Conservation (phyloP, 352 stramenopile species). For the Pilasporangium apinafurcum region DNA sequence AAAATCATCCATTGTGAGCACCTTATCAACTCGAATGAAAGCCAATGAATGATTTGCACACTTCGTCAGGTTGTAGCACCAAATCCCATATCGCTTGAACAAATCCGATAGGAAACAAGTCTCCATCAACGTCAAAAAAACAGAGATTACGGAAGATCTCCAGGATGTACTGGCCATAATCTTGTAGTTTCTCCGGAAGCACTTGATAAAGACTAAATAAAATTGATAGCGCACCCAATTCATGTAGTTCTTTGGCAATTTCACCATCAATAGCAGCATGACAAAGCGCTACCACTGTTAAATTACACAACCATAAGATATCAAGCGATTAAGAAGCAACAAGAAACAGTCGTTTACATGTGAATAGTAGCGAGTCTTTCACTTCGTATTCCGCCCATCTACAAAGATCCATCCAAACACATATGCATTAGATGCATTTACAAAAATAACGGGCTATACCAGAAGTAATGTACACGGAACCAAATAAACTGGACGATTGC, state of each 20-base stretch:
- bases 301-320: background rate
- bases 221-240: constrained; percentile 15
- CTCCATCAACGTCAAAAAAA: constrained; percentile 10
- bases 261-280: constrained; percentile 49
- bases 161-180: constrained; percentile 19
- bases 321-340: background rate
- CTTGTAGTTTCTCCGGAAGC: constrained; percentile 9
- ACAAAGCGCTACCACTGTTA: constrained; percentile 43
- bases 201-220: constrained; percentile 23
- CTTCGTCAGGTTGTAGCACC: constrained; percentile 11
- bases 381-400: constrained; percentile 47
- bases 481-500: constrained; percentile 27
- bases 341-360: constrained; percentile 13
- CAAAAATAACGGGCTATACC: background rate
- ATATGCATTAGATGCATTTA: background rate
- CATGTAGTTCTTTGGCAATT: constrained; percentile 36
- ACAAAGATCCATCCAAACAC: background rate
- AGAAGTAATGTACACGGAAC: constrained; percentile 11
- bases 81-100: constrained; percentile 17
- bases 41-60: background rate
- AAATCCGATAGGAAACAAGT: constrained; percentile 10
- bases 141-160: constrained; percentile 50
- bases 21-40: background rate
- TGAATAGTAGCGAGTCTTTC: constrained; percentile 47
- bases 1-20: background rate